Evolutionary conservation across 306 rosid genomes (phyloP).

Genomic region (Oemleria cerasiformis): DNA sequence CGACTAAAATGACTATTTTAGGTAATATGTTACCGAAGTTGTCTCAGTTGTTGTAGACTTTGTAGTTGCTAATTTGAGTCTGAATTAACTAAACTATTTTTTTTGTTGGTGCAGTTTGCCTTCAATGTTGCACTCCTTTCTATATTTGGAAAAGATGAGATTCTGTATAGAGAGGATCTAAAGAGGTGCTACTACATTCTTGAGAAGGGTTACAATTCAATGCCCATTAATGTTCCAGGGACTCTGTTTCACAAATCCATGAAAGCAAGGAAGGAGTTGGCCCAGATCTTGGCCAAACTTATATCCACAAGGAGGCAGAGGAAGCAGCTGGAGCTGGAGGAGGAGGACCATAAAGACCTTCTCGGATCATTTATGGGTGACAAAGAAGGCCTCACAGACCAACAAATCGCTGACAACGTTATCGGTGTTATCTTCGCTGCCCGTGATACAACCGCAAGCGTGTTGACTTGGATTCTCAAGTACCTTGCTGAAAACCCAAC

Average conservation of each 20-base stretch:
- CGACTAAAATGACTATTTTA: too few species aligned
- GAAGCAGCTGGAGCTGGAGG: slow-evolving; percentile 30
- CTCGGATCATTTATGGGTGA: slow-evolving; percentile 83
- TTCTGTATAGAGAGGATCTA: slow-evolving; percentile 67
- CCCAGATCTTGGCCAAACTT: slow-evolving; percentile 70
- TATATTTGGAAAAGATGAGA: slow-evolving; percentile 77
- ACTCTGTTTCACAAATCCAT: slow-evolving; percentile 87
- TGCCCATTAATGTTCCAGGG: slow-evolving; percentile 83
- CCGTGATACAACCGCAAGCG: slow-evolving; percentile 95
- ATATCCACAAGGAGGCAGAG: slow-evolving; percentile 58
- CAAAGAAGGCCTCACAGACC: slow-evolving; percentile 80
- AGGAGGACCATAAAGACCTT: slow-evolving; percentile 52
- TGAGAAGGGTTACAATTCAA: slow-evolving; percentile 91
- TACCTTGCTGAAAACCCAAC: slow-evolving; percentile 74
- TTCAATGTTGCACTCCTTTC: slow-evolving; percentile 88
- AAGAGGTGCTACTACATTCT: slow-evolving; percentile 77
- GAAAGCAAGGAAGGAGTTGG: slow-evolving; percentile 85
- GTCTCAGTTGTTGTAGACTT: not conserved
- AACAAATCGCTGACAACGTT: slow-evolving; percentile 83
- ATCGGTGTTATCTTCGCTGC: slow-evolving; percentile 97
- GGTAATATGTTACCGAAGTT: too few species aligned
- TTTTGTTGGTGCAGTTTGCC: slow-evolving; percentile 53
- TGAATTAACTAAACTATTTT: not conserved
- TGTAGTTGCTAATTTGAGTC: too few species aligned
- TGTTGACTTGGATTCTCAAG: slow-evolving; percentile 88